Base-by-base conservation (phyloP, 108 stramenopile species). In the Nitzschia sp. region DNA sequence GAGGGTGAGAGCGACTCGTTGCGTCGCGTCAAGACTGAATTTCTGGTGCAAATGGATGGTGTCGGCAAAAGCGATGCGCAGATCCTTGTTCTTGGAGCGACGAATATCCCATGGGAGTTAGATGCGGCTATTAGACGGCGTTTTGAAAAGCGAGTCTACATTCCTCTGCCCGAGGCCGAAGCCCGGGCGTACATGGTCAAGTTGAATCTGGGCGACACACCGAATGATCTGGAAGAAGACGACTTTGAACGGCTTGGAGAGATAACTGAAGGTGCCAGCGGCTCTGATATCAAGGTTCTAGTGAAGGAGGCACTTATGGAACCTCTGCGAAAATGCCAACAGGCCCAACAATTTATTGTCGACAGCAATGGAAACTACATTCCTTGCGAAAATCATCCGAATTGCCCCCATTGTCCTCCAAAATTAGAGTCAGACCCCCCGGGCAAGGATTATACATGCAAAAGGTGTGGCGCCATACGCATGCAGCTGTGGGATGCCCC, bases 41-140 rank as follows among this genome's bases (percentile, higher is more conserved):
- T 99, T 79, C 78, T 99, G n/a, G 98, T 99, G 9, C 99, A 99
- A 84, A 98, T 99, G 98, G 95, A 99, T 59, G 98, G 98, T 34
- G 97, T 99, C 18, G 95, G 95, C 17, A 91, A 94, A 61, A 76
- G 77, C 11, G 84, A 91, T 5, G 86, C 82, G 21, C 86, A 89
- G 56, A 81, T 98, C 18, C 76, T 98, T 1, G 94, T 98, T 0
- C 75, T 99, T 51, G 97, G 96, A 0, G 99, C 99, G 0, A 98
- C 99, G 6, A 99, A 99, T 82, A 94, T 97, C 30, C 99, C 99
- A 1, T 98, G 98, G 99, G 97, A 97, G 49, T 69, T 98, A 32
- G 99, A 99, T 88, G 91, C 97, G n/a, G 99, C 99, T 21, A 99
- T 99, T 80, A 90, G 98, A 18, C 93, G 98, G 29, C 93, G 99